Conservation (phyloP, 1,284 basidiomycete genomes). For the Coniophora puteana region DNA sequence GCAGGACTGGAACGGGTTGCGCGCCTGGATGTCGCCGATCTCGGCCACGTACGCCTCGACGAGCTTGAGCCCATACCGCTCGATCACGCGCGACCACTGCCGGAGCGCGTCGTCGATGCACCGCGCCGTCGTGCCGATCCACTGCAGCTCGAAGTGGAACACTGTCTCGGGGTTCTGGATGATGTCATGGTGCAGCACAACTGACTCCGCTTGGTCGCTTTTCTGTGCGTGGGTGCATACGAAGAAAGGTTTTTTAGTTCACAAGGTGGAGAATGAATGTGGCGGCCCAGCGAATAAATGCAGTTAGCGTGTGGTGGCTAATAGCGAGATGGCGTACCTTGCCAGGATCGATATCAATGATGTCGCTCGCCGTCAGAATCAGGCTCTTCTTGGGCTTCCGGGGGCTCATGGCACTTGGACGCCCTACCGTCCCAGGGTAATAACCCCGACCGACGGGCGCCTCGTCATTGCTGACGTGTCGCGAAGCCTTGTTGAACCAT, state of each 20-base stretch:
- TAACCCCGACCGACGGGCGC: slow-evolving; percentile 32
- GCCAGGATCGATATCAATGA: slow-evolving; percentile 81
- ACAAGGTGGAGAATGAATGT: background rate
- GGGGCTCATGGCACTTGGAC: slow-evolving; percentile 33
- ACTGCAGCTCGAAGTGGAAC: slow-evolving; percentile 96
- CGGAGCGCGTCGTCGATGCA: slow-evolving; percentile 90
- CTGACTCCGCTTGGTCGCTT: slow-evolving; percentile 85
- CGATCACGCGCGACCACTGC: slow-evolving; percentile 82
- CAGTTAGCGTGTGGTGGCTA: background rate
- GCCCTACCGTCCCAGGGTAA: slow-evolving; percentile 36
- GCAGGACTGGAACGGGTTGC: slow-evolving; percentile 87
- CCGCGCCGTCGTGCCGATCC: slow-evolving; percentile 96
- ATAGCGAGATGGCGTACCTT: slow-evolving; percentile 45
- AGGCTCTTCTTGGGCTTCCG: slow-evolving; percentile 59
- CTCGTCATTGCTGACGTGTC: slow-evolving; percentile 37
- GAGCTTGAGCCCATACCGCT: slow-evolving; percentile 88
- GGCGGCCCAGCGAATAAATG: slow-evolving; percentile 9
- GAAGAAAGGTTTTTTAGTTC: background rate
- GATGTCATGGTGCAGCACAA: slow-evolving; percentile 87
- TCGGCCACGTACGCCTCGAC: slow-evolving; percentile 92
- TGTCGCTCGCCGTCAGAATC: slow-evolving; percentile 82
- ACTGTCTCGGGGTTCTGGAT: slow-evolving; percentile 89
- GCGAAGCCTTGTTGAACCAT: slow-evolving; percentile 57
- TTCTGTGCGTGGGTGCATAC: too few species aligned
- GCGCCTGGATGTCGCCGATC: slow-evolving; percentile 76